Conservation (phyloP, 495 filamentous ascomycete species). For the Lasiosphaeriaceae sp. region DNA sequence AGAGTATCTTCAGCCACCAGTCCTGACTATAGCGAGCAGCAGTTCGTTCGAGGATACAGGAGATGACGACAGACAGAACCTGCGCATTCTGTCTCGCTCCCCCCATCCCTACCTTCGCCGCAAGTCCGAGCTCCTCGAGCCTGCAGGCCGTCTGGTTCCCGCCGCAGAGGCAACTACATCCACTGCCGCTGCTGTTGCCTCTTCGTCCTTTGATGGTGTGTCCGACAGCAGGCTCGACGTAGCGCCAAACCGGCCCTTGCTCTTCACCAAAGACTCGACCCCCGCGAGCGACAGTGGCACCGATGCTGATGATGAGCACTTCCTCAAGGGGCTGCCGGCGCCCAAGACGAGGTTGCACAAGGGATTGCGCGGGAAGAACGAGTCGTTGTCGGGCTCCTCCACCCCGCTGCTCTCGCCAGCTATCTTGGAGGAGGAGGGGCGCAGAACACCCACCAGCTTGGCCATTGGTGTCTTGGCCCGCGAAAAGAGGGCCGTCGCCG, state of each 20-base stretch:
- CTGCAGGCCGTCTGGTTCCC: conserved; percentile 28
- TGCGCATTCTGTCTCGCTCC: conserved; percentile 62
- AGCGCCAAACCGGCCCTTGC: conserved; percentile 11
- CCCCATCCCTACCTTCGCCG: conserved; percentile 72
- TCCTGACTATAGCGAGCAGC: conserved; percentile 5
- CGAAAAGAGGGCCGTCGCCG: conserved; percentile 27
- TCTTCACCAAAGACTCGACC: conserved; percentile 42
- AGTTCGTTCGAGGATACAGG: too few relatives aligned
- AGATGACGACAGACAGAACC: conserved; percentile 13
- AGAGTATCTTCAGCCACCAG: conserved; percentile 36
- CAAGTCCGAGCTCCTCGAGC: conserved; percentile 45
- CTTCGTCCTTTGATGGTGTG: conserved; percentile 1
- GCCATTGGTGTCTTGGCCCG: conserved; percentile 20
- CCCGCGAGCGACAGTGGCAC: conserved; percentile 82
- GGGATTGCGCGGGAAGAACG: conserved; percentile 58
- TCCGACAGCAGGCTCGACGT: not conserved
- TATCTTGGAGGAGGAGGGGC: conserved; percentile 52
- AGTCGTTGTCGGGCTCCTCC: conserved; percentile 41
- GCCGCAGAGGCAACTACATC: conserved; percentile 11
- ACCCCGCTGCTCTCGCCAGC: conserved; percentile 60
- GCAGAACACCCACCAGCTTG: conserved; percentile 9
- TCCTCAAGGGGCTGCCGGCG: conserved; percentile 77
- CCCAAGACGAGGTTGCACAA: conserved; percentile 68
- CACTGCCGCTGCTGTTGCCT: too few relatives aligned
- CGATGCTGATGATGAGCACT: conserved; percentile 83